Evolutionary conservation across 306 rosid species (phyloP), one percentile per base, ranked within the genome.

Genomic region (Cyamopsis tetragonoloba): DNA sequence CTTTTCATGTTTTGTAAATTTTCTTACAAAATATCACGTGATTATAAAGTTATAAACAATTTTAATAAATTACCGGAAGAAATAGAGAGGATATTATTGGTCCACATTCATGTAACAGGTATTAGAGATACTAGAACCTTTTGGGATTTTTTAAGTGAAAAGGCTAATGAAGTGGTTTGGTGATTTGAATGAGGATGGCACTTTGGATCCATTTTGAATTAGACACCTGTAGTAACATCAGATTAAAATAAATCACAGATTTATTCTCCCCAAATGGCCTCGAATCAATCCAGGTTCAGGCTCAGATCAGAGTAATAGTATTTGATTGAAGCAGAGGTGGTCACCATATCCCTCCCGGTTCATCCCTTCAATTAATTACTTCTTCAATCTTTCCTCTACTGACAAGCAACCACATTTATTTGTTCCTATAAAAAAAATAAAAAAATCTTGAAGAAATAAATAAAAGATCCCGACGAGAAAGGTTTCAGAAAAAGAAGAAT

Each of bases 301-400:
- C n/a, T n/a, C n/a, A n/a, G n/a, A n/a, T n/a, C 57, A 28, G 56
- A 24, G 13, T 6, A 30, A 53, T 68, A 22, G 14, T 41, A 12
- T 53, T 68, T 17, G 65, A 68, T 68, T 51, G 51, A 24, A 26
- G 53, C 28, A 53, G 73, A 38, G 53, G 30, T 56, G 48, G 66
- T 66, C 66, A 55, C 66, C 56, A 10, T 38, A 70, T 57, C 75
- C 48, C 43, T 70, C 47, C 38, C n/a, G 19, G 1, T 56, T 7
- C 44, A 74, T 74, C 12, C 79, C 17, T 68, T 47, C 56, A 27
- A 14, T 57, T 66, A 57, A 67, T 55, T 46, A 67, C 54, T 37
- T 58, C 13, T 49, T 49, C 80, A 37, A 41, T 68, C 80, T 73
- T 66, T 73, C 51, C 75, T 51, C 75, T 27, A 70, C 70, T 51